Percentiles rank a stretch among this genome's conserved stretches.
These are phyloP conservation scores for Pythium aquatile DNA, from an alignment of 352 stramenopile genomes.

Conservation along the genomic window DNA sequence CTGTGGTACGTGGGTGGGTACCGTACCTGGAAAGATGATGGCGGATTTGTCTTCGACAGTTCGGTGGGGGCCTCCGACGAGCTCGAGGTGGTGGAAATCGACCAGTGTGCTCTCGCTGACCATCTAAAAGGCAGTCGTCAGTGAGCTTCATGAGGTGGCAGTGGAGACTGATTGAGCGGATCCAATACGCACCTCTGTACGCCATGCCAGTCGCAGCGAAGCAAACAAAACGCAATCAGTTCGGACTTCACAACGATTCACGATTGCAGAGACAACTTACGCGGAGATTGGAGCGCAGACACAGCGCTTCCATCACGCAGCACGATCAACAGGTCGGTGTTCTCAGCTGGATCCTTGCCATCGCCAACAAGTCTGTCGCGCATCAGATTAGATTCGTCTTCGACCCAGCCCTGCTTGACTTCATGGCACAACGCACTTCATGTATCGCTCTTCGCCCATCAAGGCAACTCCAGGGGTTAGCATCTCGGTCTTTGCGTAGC, in stretches of 20 bases:
- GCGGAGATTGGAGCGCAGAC: constrained; percentile 34
- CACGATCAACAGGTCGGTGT: constrained; percentile 59
- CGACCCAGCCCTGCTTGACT: too few species aligned
- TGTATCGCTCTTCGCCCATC: constrained; percentile 58
- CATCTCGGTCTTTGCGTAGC: constrained; percentile 50
- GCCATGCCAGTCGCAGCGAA: background rate
- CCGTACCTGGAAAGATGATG: constrained; percentile 60
- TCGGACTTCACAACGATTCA: background rate
- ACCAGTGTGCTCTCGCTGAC: background rate
- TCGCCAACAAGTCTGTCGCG: constrained; percentile 48
- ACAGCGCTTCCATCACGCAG: constrained; percentile 51
- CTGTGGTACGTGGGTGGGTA: too few species aligned
- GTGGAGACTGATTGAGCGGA: background rate
- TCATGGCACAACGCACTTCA: constrained; percentile 35
- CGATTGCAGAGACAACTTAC: constrained; percentile 18
- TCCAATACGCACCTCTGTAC: background rate
- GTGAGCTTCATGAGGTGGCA: background rate
- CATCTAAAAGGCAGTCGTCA: constrained; percentile 1
- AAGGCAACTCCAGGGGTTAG: constrained; percentile 35
- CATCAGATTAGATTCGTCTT: background rate
- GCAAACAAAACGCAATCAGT: background rate
- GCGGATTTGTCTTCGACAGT: constrained; percentile 39
- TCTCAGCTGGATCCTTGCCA: constrained; percentile 51
- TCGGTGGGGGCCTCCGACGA: constrained; percentile 57
- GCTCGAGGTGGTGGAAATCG: constrained; percentile 41